phyloP scores from a whole-genome alignment of 768 basidiomycete species.

The Kwoniella heveanensis region DNA sequence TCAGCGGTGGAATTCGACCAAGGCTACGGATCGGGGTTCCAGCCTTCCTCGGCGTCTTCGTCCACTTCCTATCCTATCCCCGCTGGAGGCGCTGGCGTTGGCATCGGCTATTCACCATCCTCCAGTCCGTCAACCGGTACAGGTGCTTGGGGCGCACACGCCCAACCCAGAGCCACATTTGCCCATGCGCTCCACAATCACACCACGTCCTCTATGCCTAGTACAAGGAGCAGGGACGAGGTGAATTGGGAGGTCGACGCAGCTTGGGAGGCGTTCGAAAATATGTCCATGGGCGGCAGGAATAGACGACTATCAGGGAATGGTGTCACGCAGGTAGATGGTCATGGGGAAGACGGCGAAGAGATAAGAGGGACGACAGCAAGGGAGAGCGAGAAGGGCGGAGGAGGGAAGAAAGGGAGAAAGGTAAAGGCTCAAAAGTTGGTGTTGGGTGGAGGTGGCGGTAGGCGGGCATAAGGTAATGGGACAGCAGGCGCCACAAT shows the following conservation, averaged over 20 bases:
- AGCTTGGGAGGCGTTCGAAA: constrained; percentile 46
- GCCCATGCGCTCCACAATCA: constrained; percentile 31
- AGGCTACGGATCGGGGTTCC: constrained; percentile 5
- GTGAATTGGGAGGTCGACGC: constrained; percentile 45
- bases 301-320: background rate
- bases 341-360: constrained; percentile 3
- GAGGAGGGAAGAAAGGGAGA: constrained; percentile 26
- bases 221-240: constrained; percentile 14
- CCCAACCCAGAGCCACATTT: constrained; percentile 27
- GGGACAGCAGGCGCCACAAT: background rate
- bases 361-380: constrained; percentile 13
- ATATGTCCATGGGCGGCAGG: constrained; percentile 20
- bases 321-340: no score
- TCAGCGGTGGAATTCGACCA: constrained; percentile 37
- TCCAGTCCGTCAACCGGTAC: constrained; percentile 11
- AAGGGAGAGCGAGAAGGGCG: constrained; percentile 35
- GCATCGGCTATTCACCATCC: constrained; percentile 9
- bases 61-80: constrained; percentile 21
- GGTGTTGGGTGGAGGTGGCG: constrained; percentile 28
- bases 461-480: constrained; percentile 23
- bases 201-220: constrained; percentile 23
- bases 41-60: constrained; percentile 21
- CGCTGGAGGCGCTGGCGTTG: constrained; percentile 2
- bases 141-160: constrained; percentile 10
- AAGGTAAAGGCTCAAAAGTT: constrained; percentile 25